Evolutionary conservation across 139 green algal genomes (phyloP).

Genomic region (Haematococcus lacustris): DNA sequence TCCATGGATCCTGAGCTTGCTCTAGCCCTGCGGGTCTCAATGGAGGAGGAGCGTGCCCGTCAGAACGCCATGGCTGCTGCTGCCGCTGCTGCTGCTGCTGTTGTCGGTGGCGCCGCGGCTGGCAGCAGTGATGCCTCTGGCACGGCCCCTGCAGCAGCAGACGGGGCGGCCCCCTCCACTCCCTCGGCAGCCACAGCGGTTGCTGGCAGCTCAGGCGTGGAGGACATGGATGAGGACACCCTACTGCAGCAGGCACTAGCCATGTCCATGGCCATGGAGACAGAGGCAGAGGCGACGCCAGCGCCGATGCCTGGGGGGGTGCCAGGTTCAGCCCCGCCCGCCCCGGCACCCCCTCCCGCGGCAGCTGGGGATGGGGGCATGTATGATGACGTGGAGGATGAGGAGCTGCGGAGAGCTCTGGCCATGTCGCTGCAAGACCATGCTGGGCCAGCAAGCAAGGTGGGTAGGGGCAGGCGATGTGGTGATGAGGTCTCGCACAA

Average conservation of each 20-base stretch:
- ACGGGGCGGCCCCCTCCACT: slow-evolving; percentile 15
- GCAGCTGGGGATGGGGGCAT: slow-evolving; percentile 30
- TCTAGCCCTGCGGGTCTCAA: slow-evolving; percentile 79
- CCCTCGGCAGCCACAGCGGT: slow-evolving; percentile 14
- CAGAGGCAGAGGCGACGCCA: background rate
- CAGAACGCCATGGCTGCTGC: slow-evolving; percentile 52
- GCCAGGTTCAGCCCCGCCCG: slow-evolving; percentile 15
- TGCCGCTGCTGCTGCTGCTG: slow-evolving; percentile 15
- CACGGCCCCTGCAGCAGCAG: slow-evolving; percentile 13
- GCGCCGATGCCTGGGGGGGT: background rate
- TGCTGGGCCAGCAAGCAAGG: slow-evolving; percentile 12
- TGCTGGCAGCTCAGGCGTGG: slow-evolving; percentile 18
- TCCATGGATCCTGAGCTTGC: slow-evolving; percentile 96
- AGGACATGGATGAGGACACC: slow-evolving; percentile 56
- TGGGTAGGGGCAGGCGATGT: background rate
- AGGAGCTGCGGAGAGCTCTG: slow-evolving; percentile 56
- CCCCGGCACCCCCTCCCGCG: slow-evolving; percentile 11
- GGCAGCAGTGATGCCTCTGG: slow-evolving; percentile 16
- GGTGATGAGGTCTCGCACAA: background rate
- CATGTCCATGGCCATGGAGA: slow-evolving; percentile 80
- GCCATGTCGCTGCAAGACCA: slow-evolving; percentile 61
- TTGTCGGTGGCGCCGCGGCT: slow-evolving; percentile 15
- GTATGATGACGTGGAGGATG: slow-evolving; percentile 40
- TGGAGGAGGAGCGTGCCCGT: slow-evolving; percentile 93
- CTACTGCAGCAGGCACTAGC: slow-evolving; percentile 74